Evolutionary conservation across 108 stramenopile species (phyloP).

Genomic region (Schizochytrium sp.): DNA sequence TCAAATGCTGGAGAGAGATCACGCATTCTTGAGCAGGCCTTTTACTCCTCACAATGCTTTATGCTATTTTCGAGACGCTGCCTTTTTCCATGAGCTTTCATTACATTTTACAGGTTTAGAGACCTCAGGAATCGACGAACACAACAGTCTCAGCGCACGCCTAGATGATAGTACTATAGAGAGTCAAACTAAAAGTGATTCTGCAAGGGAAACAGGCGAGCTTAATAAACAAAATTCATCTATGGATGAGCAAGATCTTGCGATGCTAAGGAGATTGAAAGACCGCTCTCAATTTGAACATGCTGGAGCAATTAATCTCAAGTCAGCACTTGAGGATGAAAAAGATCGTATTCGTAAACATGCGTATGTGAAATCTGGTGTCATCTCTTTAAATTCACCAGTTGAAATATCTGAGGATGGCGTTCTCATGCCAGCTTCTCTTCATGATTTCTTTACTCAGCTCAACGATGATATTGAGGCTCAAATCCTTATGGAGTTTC

Average conservation of each 20-base stretch:
- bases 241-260: too few species aligned
- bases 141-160: too few species aligned
- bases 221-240: too few species aligned
- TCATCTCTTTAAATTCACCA: neutral
- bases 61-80: slow-evolving; percentile 53
- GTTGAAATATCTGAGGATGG: neutral
- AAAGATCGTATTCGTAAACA: neutral
- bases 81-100: neutral
- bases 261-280: too few species aligned
- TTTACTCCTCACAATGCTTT: neutral
- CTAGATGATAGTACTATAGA: too few species aligned
- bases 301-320: neutral
- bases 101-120: neutral
- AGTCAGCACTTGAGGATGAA: neutral
- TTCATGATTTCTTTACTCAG: neutral
- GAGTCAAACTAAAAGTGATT: too few species aligned
- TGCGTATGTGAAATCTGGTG: neutral
- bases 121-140: too few species aligned
- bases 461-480: neutral
- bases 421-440: neutral
- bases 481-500: neutral
- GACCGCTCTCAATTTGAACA: neutral
- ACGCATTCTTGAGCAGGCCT: neutral
- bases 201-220: too few species aligned
- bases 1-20: neutral